phyloP scores from a whole-genome alignment of 257 asterid species.

The Perilla frutescens region DNA sequence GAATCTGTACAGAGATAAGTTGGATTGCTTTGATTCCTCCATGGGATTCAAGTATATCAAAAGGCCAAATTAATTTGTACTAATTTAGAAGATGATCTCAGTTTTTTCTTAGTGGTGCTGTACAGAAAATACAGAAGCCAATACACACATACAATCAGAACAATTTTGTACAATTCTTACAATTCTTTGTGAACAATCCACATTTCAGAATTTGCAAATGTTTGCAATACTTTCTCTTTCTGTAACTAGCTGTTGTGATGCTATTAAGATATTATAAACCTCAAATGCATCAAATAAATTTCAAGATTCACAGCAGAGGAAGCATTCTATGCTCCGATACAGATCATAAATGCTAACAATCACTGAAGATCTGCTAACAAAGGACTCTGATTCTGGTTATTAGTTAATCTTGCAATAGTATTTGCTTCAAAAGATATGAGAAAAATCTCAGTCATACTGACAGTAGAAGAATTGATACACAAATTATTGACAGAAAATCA shows the following conservation, averaged over 20 bases:
- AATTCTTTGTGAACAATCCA: constrained; percentile 5
- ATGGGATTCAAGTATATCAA: constrained; percentile 67
- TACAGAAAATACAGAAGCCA: constrained; percentile 28
- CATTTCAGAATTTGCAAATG: not conserved
- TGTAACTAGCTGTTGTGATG: not conserved
- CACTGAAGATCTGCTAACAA: not conserved
- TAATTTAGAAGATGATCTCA: constrained; percentile 10
- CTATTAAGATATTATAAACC: not conserved
- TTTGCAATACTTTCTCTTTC: not conserved
- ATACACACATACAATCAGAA: not conserved
- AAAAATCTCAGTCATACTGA: not conserved
- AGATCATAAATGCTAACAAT: not conserved
- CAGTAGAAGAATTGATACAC: not conserved
- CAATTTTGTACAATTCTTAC: constrained; percentile 23
- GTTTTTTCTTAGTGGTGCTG: constrained; percentile 27
- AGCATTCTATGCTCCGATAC: not conserved
- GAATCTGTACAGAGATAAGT: constrained; percentile 59
- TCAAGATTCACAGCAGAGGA: not conserved
- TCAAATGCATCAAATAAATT: too few species aligned
- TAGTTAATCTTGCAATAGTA: not conserved
- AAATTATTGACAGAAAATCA: not conserved
- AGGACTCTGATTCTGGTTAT: not conserved
- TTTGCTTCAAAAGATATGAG: not conserved
- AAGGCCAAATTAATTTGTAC: constrained; percentile 46
- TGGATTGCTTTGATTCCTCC: constrained; percentile 71